Evolutionary conservation across 805 yeast species (phyloP).

Genomic region (Ogataea ramenticola): DNA sequence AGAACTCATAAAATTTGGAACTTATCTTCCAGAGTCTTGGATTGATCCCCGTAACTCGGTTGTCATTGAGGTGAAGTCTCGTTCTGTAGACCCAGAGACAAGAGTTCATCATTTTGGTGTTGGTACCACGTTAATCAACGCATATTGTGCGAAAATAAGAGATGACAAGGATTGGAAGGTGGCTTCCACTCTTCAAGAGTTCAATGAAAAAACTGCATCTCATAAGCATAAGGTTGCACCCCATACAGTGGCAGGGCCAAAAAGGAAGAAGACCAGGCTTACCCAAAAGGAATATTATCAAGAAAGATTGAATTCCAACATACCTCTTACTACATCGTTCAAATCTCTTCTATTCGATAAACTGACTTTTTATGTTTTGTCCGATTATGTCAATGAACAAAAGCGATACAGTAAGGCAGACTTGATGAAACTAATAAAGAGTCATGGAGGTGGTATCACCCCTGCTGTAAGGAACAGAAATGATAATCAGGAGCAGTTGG

Average conservation of each 20-base stretch:
- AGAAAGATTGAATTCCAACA: constrained; percentile 6
- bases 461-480: constrained; percentile 25
- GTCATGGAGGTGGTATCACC: constrained; percentile 44
- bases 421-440: constrained; percentile 30
- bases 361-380: constrained; percentile 42
- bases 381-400: constrained; percentile 33
- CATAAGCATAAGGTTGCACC: constrained; percentile 9
- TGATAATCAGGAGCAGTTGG: constrained; percentile 12
- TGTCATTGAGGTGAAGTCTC: constrained; percentile 77
- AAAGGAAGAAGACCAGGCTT: constrained; percentile 15
- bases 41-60: constrained; percentile 71
- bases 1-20: constrained; percentile 45
- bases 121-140: constrained; percentile 67
- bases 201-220: constrained; percentile 19
- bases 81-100: constrained; percentile 52
- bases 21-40: constrained; percentile 64
- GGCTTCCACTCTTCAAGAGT: constrained; percentile 50
- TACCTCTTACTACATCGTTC: neutral
- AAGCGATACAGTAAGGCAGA: constrained; percentile 26
- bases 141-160: constrained; percentile 62
- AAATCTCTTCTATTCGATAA: constrained; percentile 32
- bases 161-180: constrained; percentile 58
- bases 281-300: constrained; percentile 13
- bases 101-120: constrained; percentile 44
- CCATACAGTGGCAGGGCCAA: constrained; percentile 21